Conservation (phyloP, 2,329 filamentous ascomycete species). For the Microthyrium microscopicum region DNA sequence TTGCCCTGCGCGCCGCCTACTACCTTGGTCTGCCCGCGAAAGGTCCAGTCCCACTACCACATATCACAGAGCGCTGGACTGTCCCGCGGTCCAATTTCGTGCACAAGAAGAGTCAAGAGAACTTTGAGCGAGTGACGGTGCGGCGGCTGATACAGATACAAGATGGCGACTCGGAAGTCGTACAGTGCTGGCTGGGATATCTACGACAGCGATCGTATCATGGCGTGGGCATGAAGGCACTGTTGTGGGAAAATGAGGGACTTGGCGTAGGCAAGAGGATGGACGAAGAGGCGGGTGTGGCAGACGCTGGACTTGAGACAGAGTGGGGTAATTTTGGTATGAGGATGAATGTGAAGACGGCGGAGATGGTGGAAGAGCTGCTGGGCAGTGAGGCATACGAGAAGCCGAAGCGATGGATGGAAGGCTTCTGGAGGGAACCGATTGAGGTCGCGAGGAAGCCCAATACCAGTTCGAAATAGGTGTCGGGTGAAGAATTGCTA, state of each 20-base stretch:
- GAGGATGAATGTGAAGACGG: slow-evolving; percentile 5
- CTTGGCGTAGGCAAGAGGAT: slow-evolving; percentile 28
- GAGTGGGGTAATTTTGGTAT: slow-evolving; percentile 8
- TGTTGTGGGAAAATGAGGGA: slow-evolving; percentile 76
- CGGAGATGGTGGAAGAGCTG: slow-evolving; percentile 4
- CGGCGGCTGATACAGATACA: slow-evolving; percentile 80
- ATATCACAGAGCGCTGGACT: slow-evolving; percentile 84
- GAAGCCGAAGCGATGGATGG: slow-evolving; percentile 2
- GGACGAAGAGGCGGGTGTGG: slow-evolving; percentile 18
- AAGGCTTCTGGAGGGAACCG: slow-evolving; percentile 5
- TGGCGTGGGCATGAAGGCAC: slow-evolving; percentile 98
- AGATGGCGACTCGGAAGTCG: slow-evolving; percentile 75
- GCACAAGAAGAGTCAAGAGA: slow-evolving; percentile 94
- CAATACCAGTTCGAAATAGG: no score
- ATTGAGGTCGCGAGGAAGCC: slow-evolving; percentile 6
- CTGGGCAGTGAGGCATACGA: slow-evolving; percentile 2
- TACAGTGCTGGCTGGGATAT: slow-evolving; percentile 86
- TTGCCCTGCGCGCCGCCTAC: slow-evolving; percentile 85
- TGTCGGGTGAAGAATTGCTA: no score
- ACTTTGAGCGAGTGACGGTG: slow-evolving; percentile 83
- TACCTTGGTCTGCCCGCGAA: slow-evolving; percentile 75
- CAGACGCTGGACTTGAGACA: slow-evolving; percentile 10
- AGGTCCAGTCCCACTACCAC: slow-evolving; percentile 72
- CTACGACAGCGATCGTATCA: slow-evolving; percentile 83
- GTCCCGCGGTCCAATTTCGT: slow-evolving; percentile 81